Evolutionary conservation across 1,284 basidiomycete species (phyloP).

Genomic region (Cryptococcus amylolentus): DNA sequence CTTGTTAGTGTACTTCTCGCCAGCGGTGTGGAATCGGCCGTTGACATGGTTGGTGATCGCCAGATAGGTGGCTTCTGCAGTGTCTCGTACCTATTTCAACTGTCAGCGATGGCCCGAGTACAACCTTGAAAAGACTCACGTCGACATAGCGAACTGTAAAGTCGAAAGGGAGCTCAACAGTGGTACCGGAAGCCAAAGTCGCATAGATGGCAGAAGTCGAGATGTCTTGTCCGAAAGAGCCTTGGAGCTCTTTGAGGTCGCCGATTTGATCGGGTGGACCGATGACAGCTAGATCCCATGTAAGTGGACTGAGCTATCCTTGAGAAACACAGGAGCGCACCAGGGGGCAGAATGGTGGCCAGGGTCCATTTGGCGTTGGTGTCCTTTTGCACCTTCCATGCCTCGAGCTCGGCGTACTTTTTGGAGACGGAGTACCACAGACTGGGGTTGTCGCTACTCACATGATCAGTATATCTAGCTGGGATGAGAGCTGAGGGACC

Average conservation of each 20-base stretch:
- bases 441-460: neutral
- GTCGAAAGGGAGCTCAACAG: slow-evolving; percentile 4
- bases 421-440: slow-evolving; percentile 28
- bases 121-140: slow-evolving; percentile 8
- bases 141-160: slow-evolving; percentile 11
- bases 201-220: slow-evolving; percentile 14
- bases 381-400: slow-evolving; percentile 16
- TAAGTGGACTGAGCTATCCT: neutral
- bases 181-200: slow-evolving; percentile 11
- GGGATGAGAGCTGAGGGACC: neutral
- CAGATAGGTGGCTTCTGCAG: slow-evolving; percentile 25
- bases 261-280: slow-evolving; percentile 22
- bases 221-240: slow-evolving; percentile 11
- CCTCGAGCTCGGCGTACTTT: slow-evolving; percentile 37
- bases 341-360: slow-evolving; percentile 19
- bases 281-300: slow-evolving; percentile 19
- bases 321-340: slow-evolving; percentile 3
- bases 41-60: slow-evolving; percentile 12
- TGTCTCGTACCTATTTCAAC: slow-evolving; percentile 22
- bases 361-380: slow-evolving; percentile 18
- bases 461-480: too few relatives aligned
- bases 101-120: slow-evolving; percentile 1
- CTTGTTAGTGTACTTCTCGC: slow-evolving; percentile 18
- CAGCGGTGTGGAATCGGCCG: slow-evolving; percentile 21
- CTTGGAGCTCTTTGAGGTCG: slow-evolving; percentile 5